Conservation (phyloP, 495 filamentous ascomycete genomes). For the Aspergillus bertholletiae region DNA sequence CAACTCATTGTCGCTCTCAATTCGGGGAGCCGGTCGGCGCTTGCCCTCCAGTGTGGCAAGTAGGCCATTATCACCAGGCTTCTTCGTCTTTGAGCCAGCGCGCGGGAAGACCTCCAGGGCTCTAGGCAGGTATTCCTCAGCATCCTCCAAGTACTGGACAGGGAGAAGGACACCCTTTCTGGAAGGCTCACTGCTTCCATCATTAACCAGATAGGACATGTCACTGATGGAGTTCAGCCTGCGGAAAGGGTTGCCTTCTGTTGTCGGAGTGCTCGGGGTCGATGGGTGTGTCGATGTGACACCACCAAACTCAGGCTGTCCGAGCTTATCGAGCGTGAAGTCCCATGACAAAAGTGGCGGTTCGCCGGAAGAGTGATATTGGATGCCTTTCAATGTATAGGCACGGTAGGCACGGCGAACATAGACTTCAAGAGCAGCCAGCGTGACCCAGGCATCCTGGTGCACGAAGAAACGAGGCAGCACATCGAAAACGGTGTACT, state of each 20-base stretch:
- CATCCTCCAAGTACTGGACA: slow-evolving; percentile 88
- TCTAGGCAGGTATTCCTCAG: slow-evolving; percentile 75
- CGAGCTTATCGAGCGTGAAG: slow-evolving; percentile 88
- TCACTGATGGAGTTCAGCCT: slow-evolving; percentile 92
- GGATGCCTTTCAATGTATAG: slow-evolving; percentile 80
- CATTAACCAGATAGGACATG: slow-evolving; percentile 78
- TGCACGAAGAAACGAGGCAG: slow-evolving; percentile 91
- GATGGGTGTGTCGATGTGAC: slow-evolving; percentile 72
- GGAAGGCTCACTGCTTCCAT: slow-evolving; percentile 66
- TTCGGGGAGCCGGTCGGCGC: slow-evolving; percentile 55
- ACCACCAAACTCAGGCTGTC: slow-evolving; percentile 81
- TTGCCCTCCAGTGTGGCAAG: slow-evolving; percentile 71
- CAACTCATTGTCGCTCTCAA: slow-evolving; percentile 67
- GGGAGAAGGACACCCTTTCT: slow-evolving; percentile 94
- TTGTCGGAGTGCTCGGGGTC: slow-evolving; percentile 77
- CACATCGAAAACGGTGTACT: slow-evolving; percentile 97
- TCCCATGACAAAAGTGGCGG: slow-evolving; percentile 90
- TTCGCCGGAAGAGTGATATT: slow-evolving; percentile 79
- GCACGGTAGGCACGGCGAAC: slow-evolving; percentile 95
- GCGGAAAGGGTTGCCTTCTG: slow-evolving; percentile 61
- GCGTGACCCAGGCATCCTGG: slow-evolving; percentile 88
- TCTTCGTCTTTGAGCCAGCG: slow-evolving; percentile 40
- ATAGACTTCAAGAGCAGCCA: slow-evolving; percentile 93
- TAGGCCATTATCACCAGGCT: slow-evolving; percentile 44
- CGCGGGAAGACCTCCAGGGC: slow-evolving; percentile 79